Percentiles rank a stretch among this genome's conserved stretches.
Conservation (phyloP, 2,329 filamentous ascomycete species). For the Alternaria tenuissima region DNA sequence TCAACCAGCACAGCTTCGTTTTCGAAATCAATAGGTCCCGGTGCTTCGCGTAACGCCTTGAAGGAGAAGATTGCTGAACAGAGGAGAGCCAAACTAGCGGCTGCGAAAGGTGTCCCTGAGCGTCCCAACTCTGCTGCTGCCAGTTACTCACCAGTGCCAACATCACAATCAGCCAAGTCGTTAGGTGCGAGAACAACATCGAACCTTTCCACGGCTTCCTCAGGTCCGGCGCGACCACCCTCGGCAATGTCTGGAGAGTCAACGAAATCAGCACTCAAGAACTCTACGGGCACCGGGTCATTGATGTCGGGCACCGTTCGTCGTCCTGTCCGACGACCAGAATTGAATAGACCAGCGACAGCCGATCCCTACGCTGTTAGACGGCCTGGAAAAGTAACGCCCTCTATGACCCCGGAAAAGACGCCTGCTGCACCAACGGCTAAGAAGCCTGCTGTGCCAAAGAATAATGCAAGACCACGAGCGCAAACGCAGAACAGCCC, state of each 20-base stretch:
- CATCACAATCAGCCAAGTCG: slow-evolving; percentile 49
- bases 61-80: slow-evolving; percentile 86
- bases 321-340: slow-evolving; percentile 56
- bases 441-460: slow-evolving; percentile 48
- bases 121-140: slow-evolving; percentile 67
- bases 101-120: slow-evolving; percentile 56
- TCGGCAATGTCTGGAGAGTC: slow-evolving; percentile 47
- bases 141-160: slow-evolving; percentile 56
- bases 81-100: slow-evolving; percentile 65
- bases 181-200: slow-evolving; percentile 39
- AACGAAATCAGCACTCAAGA: slow-evolving; percentile 45
- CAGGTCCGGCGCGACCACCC: slow-evolving; percentile 44
- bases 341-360: slow-evolving; percentile 60
- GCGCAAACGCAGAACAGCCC: slow-evolving; percentile 48
- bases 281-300: slow-evolving; percentile 50
- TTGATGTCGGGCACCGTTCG: slow-evolving; percentile 69
- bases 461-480: slow-evolving; percentile 42
- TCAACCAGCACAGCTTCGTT: slow-evolving; percentile 58
- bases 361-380: slow-evolving; percentile 62
- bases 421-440: slow-evolving; percentile 52
- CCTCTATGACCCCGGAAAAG: slow-evolving; percentile 57
- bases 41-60: slow-evolving; percentile 65
- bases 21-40: slow-evolving; percentile 58
- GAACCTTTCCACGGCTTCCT: slow-evolving; percentile 41
- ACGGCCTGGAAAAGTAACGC: slow-evolving; percentile 53